Conservation (phyloP, 2,329 filamentous ascomycete genomes). For the Colletotrichum gigasporum region DNA sequence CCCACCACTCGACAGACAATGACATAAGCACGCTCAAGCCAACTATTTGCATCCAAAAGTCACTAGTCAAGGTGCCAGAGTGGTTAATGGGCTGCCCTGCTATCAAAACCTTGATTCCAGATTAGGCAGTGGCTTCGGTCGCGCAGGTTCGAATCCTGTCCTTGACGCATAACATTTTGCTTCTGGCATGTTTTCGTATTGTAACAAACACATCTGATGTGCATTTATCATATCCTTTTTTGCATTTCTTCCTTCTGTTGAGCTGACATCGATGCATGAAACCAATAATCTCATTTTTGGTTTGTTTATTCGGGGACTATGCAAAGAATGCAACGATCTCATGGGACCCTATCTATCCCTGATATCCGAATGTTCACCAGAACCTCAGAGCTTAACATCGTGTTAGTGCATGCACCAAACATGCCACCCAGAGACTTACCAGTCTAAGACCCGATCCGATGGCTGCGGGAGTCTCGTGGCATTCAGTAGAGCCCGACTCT, state of each 20-base stretch:
- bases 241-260: too few species aligned
- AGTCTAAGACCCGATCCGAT: background rate
- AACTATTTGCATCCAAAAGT: background rate
- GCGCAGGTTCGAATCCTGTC: slow-evolving; percentile 25
- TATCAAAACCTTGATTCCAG: slow-evolving; percentile 1
- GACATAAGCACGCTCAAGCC: too few species aligned
- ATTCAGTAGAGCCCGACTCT: slow-evolving; percentile 3
- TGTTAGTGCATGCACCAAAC: background rate
- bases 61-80: slow-evolving; percentile 19
- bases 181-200: too few species aligned
- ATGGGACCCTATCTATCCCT: background rate
- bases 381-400: background rate
- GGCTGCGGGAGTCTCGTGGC: background rate
- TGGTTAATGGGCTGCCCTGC: slow-evolving; percentile 25
- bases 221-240: too few species aligned
- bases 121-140: slow-evolving; percentile 16
- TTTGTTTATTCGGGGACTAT: too few species aligned
- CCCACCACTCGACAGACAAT: too few species aligned
- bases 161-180: background rate
- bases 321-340: too few species aligned
- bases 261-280: too few species aligned
- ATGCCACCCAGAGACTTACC: background rate
- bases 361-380: too few species aligned
- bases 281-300: too few species aligned
- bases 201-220: too few species aligned